These are phyloP conservation scores for Diaporthe destruens DNA, from an alignment of 2,329 filamentous ascomycete species.

Conservation along the genomic window DNA sequence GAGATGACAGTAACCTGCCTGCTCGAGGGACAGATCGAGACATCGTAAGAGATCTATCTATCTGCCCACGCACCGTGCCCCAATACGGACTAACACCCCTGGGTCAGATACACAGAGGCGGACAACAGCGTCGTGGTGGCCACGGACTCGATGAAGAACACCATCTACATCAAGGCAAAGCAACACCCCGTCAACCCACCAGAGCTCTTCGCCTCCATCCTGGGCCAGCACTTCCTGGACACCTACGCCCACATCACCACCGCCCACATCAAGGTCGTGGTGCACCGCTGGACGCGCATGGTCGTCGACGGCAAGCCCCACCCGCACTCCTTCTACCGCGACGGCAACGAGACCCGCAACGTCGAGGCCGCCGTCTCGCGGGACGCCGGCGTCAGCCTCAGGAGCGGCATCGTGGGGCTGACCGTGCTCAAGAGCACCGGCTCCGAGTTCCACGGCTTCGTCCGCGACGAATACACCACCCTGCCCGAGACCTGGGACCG, in stretches of 20 bases:
- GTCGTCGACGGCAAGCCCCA: constrained; percentile 88
- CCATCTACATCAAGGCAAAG: constrained; percentile 94
- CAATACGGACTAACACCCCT: neutral
- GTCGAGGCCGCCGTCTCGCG: constrained; percentile 80
- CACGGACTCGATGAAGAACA: constrained; percentile 99
- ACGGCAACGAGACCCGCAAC: constrained; percentile 88
- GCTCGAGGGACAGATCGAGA: constrained; percentile 92
- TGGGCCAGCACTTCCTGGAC: constrained; percentile 90
- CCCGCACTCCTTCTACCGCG: constrained; percentile 93
- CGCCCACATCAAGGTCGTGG: constrained; percentile 84
- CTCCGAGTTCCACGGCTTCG: constrained; percentile 94
- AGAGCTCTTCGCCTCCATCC: constrained; percentile 87
- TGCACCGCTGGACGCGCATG: constrained; percentile 94
- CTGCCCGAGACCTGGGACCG: constrained; percentile 93
- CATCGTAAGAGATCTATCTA: constrained; percentile 67
- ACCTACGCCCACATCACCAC: constrained; percentile 89
- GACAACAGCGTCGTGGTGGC: constrained; percentile 97
- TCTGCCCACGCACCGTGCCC: neutral
- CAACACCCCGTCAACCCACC: constrained; percentile 92
- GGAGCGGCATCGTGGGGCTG: constrained; percentile 83
- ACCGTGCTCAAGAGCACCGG: constrained; percentile 96
- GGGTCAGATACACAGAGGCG: constrained; percentile 83
- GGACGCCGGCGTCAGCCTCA: constrained; percentile 78
- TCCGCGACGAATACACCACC: constrained; percentile 93
- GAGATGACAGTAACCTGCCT: constrained; percentile 97